Evolutionary conservation across 257 asterid genomes (phyloP).

Genomic region (Nicotiana tabacum): DNA sequence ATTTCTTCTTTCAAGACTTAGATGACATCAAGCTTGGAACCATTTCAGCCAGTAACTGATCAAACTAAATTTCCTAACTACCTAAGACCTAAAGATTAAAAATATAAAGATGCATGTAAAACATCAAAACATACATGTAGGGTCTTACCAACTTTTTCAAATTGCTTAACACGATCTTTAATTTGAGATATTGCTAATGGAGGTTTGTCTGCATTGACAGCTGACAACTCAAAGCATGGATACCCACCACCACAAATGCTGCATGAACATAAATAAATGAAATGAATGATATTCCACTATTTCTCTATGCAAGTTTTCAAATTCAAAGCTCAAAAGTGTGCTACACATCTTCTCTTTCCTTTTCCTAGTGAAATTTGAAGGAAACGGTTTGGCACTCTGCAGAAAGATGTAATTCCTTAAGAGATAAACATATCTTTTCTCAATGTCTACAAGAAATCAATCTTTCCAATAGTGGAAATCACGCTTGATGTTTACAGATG

Average conservation of each 20-base stretch:
- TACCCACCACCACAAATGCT: slow-evolving; percentile 88
- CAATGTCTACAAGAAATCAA: background rate
- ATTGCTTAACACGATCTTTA: slow-evolving; percentile 74
- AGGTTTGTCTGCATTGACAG: slow-evolving; percentile 95
- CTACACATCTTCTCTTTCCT: background rate
- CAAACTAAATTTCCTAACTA: background rate
- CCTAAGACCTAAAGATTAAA: background rate
- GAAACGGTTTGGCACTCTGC: background rate
- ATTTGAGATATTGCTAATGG: slow-evolving; percentile 68
- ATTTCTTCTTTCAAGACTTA: background rate
- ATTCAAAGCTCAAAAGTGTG: background rate
- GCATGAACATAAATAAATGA: slow-evolving; percentile 29
- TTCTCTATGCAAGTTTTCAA: background rate
- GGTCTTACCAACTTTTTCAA: slow-evolving; percentile 76
- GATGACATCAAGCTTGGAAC: background rate
- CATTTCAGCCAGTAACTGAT: background rate
- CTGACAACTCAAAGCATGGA: slow-evolving; percentile 94
- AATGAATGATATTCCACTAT: background rate
- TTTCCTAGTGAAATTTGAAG: background rate
- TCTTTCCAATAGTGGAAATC: background rate
- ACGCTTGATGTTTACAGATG: background rate
- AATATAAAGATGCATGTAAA: background rate
- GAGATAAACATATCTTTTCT: background rate
- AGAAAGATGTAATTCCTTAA: background rate
- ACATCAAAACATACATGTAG: background rate